Evolutionary conservation across 2,329 filamentous ascomycete species (phyloP).

Genomic region (Cercospora canescens): DNA sequence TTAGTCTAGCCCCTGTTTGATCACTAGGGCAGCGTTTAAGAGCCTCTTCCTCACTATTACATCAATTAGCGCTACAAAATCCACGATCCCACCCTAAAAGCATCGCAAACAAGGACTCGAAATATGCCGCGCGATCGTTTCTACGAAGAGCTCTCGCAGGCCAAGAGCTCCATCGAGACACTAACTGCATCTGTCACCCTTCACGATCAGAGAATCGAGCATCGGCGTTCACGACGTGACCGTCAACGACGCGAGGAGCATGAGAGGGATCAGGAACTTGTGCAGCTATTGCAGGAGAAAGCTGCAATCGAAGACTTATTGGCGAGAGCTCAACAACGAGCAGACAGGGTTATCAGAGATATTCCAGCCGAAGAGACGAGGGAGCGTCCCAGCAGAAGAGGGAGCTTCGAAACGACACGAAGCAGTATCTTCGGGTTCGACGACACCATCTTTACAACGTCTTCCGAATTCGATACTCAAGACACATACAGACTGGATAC

Average conservation of each 20-base stretch:
- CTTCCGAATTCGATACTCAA: neutral
- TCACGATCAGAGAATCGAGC: neutral
- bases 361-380: neutral
- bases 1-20: neutral
- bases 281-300: neutral
- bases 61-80: neutral
- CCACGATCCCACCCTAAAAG: neutral
- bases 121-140: neutral
- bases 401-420: neutral
- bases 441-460: neutral
- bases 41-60: neutral
- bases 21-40: neutral
- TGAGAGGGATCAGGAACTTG: neutral
- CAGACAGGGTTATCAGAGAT: neutral
- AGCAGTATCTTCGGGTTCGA: neutral
- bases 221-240: neutral
- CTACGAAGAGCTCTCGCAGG: neutral
- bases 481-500: too few relatives aligned
- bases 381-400: neutral
- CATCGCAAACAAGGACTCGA: neutral
- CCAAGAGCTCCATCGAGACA: neutral
- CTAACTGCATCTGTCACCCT: neutral
- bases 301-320: neutral
- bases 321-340: neutral
- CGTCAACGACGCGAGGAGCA: neutral